phyloP scores from a whole-genome alignment of 768 basidiomycete genomes.

The Lentinula detonsa region DNA sequence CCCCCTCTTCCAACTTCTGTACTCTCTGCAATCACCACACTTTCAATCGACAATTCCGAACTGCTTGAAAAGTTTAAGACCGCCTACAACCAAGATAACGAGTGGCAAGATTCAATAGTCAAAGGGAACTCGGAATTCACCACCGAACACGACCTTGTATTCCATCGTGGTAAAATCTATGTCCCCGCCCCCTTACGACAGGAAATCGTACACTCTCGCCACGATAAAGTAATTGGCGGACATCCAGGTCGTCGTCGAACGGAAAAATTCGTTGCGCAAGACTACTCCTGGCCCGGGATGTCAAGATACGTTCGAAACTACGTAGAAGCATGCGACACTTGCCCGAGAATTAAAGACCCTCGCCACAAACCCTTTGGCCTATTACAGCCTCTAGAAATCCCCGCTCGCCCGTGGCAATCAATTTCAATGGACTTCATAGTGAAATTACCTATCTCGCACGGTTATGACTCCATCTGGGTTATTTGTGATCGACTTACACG shows the following conservation, averaged over 20 bases:
- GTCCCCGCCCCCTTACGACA: conserved; percentile 24
- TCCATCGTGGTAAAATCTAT: conserved; percentile 18
- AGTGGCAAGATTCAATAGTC: background rate
- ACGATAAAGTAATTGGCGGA: conserved; percentile 31
- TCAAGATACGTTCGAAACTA: conserved; percentile 14
- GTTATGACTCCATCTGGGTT: conserved; percentile 26
- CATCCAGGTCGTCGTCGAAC: conserved; percentile 34
- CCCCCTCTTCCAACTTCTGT: too few relatives aligned
- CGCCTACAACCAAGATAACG: conserved; percentile 8
- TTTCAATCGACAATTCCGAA: conserved; percentile 9
- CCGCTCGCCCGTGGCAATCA: conserved; percentile 26
- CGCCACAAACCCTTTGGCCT: conserved; percentile 30
- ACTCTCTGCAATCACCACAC: conserved; percentile 11
- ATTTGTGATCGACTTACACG: conserved; percentile 21
- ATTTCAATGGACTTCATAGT: conserved; percentile 39
- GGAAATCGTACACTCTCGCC: conserved; percentile 24
- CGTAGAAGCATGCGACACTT: conserved; percentile 29
- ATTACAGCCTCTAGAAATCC: conserved; percentile 29
- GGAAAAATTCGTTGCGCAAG: too few relatives aligned
- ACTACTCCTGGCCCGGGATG: background rate
- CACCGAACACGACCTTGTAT: conserved; percentile 12
- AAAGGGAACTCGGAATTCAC: background rate
- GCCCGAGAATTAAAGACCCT: conserved; percentile 23
- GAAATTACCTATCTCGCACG: conserved; percentile 30
- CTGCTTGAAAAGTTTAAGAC: conserved; percentile 13